phyloP scores from a whole-genome alignment of 495 filamentous ascomycete species.

The Aspergillus ostianus region DNA sequence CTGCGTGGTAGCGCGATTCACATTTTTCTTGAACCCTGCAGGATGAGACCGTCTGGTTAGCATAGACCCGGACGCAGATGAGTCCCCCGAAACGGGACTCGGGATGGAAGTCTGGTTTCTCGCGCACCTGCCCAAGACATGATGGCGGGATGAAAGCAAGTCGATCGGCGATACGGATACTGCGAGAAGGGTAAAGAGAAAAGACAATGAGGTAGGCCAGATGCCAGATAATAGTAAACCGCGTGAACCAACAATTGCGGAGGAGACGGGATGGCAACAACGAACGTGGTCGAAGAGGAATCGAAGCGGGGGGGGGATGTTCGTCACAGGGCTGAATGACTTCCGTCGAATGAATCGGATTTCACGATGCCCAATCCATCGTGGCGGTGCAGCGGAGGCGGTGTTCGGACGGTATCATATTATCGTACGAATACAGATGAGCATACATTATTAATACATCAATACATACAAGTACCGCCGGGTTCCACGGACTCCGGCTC shows the following conservation, averaged over 20 bases:
- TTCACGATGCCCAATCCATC: neutral
- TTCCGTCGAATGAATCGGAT: neutral
- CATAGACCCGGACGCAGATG: neutral
- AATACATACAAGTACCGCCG: no score
- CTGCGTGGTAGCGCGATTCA: constrained; percentile 97
- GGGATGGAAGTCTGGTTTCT: neutral
- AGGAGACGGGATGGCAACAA: neutral
- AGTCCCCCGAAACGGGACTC: neutral
- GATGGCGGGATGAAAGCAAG: constrained; percentile 22
- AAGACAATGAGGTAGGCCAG: neutral
- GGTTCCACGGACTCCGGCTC: no score
- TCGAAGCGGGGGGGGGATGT: neutral
- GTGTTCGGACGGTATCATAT: no score
- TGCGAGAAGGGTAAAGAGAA: neutral
- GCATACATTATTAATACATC: no score
- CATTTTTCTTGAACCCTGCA: constrained; percentile 96
- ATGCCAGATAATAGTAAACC: no score
- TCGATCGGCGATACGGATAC: neutral
- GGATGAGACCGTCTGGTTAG: constrained; percentile 8
- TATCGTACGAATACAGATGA: no score
- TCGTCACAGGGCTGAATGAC: neutral
- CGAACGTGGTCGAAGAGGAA: neutral
- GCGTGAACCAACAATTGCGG: neutral
- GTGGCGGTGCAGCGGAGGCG: neutral
- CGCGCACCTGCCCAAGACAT: constrained; percentile 67